Conservation (phyloP, 208 protist species). For the Trypanosoma caninum region DNA sequence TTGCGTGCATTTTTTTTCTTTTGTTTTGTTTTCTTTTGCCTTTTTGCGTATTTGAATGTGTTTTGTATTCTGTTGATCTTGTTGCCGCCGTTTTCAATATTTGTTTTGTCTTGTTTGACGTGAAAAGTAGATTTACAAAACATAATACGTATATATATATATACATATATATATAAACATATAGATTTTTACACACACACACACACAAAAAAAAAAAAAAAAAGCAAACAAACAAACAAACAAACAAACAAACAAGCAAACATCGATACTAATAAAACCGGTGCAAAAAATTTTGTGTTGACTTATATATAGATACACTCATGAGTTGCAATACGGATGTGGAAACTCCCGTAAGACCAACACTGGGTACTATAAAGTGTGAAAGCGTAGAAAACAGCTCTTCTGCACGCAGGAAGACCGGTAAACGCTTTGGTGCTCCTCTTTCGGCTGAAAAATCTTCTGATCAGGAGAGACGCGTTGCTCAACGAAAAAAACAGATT, state of each 20-base stretch:
- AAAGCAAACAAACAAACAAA: background rate
- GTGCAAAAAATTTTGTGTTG: too few relatives aligned
- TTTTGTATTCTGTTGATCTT: slow-evolving; percentile 1
- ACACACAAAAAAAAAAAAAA: slow-evolving; percentile 7
- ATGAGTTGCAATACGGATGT: slow-evolving; percentile 3
- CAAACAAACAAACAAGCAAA: too few relatives aligned
- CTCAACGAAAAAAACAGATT: slow-evolving; percentile 81
- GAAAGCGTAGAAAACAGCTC: background rate
- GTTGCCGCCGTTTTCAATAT: background rate
- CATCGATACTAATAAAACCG: too few relatives aligned
- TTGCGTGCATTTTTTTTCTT: slow-evolving; percentile 8
- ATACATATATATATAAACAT: too few relatives aligned
- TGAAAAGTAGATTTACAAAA: too few relatives aligned
- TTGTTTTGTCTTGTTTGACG: too few relatives aligned
- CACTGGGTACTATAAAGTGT: slow-evolving; percentile 7
- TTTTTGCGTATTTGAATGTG: slow-evolving; percentile 4
- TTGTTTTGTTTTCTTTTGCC: slow-evolving; percentile 19
- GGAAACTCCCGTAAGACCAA: slow-evolving; percentile 26
- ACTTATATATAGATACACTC: background rate
- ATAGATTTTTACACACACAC: too few relatives aligned
- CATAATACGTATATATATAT: too few relatives aligned
- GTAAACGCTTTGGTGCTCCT: background rate
- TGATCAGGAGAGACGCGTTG: slow-evolving; percentile 58
- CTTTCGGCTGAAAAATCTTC: slow-evolving; percentile 38
- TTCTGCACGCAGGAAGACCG: slow-evolving; percentile 4